These are phyloP conservation scores for Funneliformis caledonium DNA, from an alignment of 371 early-diverging fungal genomes.

Conservation along the genomic window DNA sequence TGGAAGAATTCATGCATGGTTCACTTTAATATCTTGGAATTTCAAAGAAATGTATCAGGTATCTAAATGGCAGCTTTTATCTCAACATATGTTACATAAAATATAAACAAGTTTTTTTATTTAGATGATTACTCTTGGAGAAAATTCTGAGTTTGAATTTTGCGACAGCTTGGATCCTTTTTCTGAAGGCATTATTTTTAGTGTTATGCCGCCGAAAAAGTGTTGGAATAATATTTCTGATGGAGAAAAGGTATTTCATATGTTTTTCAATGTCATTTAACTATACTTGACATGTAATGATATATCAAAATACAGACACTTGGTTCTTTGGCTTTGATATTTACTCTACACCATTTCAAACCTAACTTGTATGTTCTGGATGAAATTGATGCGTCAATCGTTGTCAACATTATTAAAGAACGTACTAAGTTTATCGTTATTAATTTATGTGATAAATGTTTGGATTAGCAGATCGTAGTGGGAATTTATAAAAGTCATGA, in stretches of 20 bases:
- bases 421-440: no score
- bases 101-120: background rate
- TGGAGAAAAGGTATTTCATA: constrained; percentile 92
- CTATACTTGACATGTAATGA: background rate
- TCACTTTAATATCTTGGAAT: constrained; percentile 90
- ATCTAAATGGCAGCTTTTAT: background rate
- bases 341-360: constrained; percentile 92
- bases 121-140: constrained; percentile 98
- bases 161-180: constrained; percentile 99
- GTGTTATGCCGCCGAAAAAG: constrained; percentile 99
- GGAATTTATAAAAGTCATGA: no score
- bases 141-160: constrained; percentile 99
- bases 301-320: constrained; percentile 72
- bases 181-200: constrained; percentile 98
- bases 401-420: no score
- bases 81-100: no score
- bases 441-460: no score
- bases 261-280: background rate
- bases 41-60: constrained; percentile 99
- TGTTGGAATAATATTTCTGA: constrained; percentile 99
- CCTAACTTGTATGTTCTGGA: constrained; percentile 53
- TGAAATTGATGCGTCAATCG: no score
- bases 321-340: constrained; percentile 87
- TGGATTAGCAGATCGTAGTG: no score
- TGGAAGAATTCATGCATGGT: constrained; percentile 96